phyloP scores from a whole-genome alignment of 2,329 filamentous ascomycete genomes.

The Botrytis byssoidea region DNA sequence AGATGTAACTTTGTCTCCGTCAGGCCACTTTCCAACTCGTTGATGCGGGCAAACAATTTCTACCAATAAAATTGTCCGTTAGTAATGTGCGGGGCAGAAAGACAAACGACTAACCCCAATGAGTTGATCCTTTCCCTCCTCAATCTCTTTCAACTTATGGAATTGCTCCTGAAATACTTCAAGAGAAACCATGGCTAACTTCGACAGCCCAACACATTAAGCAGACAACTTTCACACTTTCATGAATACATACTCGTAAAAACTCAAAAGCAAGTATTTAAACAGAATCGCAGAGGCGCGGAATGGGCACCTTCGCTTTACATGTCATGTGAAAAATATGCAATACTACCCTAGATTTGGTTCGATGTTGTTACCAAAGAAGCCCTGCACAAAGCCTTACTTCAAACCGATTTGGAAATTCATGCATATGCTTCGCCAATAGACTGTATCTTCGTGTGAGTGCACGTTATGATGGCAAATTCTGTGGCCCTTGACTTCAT shows the following conservation, averaged over 20 bases:
- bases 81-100: background rate
- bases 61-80: background rate
- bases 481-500: background rate
- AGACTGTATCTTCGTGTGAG: background rate
- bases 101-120: constrained; percentile 16
- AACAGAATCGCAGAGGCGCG: background rate
- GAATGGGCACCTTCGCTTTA: background rate
- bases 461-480: background rate
- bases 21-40: constrained; percentile 19
- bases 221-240: background rate
- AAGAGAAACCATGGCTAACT: constrained; percentile 21
- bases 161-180: constrained; percentile 23
- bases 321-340: constrained; percentile 5
- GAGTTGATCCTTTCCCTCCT: constrained; percentile 19
- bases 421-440: background rate
- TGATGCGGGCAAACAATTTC: constrained; percentile 19
- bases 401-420: background rate
- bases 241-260: background rate
- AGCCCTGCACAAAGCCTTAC: constrained; percentile 5
- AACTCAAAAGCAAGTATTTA: background rate
- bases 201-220: background rate
- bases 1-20: constrained; percentile 21
- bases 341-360: constrained; percentile 6
- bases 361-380: background rate
- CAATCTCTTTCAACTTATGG: constrained; percentile 20